phyloP scores from a whole-genome alignment of 352 stramenopile genomes.

The Globisporangium abappressorium region DNA sequence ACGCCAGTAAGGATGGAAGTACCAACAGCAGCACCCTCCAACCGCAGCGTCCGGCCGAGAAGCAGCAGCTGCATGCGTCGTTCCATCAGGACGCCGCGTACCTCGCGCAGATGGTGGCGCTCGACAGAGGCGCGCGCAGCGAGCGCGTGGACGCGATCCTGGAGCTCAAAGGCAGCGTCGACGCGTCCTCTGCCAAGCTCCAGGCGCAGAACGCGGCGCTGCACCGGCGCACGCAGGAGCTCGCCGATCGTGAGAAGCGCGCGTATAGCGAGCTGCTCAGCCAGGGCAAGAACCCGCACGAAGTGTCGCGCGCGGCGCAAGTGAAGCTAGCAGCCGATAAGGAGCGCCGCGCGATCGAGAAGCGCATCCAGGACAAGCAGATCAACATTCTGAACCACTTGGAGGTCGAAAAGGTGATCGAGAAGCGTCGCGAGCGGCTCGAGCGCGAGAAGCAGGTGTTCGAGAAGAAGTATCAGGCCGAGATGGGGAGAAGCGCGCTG shows the following conservation, averaged over 20 bases:
- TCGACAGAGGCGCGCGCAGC: conserved; percentile 26
- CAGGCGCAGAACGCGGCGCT: conserved; percentile 39
- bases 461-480: conserved; percentile 66
- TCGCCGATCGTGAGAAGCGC: conserved; percentile 29
- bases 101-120: conserved; percentile 40
- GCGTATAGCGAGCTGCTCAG: conserved; percentile 53
- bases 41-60: conserved; percentile 25
- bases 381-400: conserved; percentile 44
- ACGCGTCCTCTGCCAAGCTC: conserved; percentile 43
- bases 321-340: conserved; percentile 33
- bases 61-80: conserved; percentile 45
- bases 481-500: conserved; percentile 53
- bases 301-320: conserved; percentile 49
- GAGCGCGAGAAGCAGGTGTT: conserved; percentile 41
- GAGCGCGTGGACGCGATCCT: conserved; percentile 50
- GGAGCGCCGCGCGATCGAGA: conserved; percentile 41
- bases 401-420: conserved; percentile 45
- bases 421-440: conserved; percentile 36
- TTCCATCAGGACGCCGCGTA: conserved; percentile 49
- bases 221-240: conserved; percentile 25
- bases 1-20: neutral
- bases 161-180: conserved; percentile 55
- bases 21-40: neutral
- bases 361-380: conserved; percentile 53
- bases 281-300: conserved; percentile 78